Base-by-base conservation (phyloP, 345 rosid genomes). In the Eucalyptus sp. region DNA sequence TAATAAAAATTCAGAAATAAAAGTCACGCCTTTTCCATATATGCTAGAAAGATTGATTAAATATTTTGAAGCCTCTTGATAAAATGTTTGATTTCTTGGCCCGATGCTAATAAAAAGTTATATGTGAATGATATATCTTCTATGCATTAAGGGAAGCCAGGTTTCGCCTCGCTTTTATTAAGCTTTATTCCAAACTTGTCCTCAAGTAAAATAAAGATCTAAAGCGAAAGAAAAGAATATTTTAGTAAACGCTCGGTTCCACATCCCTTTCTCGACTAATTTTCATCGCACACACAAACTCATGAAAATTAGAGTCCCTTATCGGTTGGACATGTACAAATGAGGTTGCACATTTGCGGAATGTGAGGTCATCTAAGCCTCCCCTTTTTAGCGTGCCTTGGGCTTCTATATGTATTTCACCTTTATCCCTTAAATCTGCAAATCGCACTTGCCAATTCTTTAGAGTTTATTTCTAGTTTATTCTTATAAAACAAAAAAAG, bases 221-320 rank as follows among this genome's bases (percentile, higher is more conserved):
- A 3, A 62, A 62, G 68, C 8, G 0, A 62, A 62, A 62, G 68
- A 27, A 62, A 62, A 27, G 33, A 62, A 62, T 27, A 13, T 62
- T 0, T 27, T 0, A 56, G 29, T 20, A 4, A 0, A 20, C 13
- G 3, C 27, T 9, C 12, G 58, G 29, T 56, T 56, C 0, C 62
- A 9, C 0, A 9, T 56, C 27, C 27, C 6, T 22, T 56, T 56
- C 29, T 56, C 62, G 9, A 56, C 1, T 56, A 20, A 8, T 22
- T 56, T 56, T 50, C 50, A 50, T 22, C 10, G 62, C 13, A 22
- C 62, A 56, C 62, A 2, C 10, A 1, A 16, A 18, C 10, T 52
- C 9, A 52, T 52, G 10, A 16, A 52, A 18, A 18, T 18, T 1
- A 14, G 9, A 18, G 1, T 52, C 58, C 58, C 58, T 16, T 18